Evolutionary conservation across 2,329 filamentous ascomycete genomes (phyloP), one percentile per base, ranked within the genome.

Genomic region (Sarocladiaceae sp.): DNA sequence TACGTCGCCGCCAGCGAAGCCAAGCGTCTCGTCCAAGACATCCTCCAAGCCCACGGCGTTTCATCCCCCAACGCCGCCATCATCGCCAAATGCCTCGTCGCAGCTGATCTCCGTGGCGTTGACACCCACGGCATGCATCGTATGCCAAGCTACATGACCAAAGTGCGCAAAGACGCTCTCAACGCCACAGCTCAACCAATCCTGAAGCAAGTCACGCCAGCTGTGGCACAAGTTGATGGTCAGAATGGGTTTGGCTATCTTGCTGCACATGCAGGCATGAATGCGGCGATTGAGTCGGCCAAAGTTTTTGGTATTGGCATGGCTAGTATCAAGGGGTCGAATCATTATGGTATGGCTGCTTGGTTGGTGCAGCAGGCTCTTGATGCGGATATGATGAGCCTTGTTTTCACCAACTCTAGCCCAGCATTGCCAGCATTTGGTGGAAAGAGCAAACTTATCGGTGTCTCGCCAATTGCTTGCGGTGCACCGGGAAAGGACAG

Each of bases 321-420:
- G 79, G 86, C 86, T 0, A 82, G 79, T 53, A 75, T 93, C 61
- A 87, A 84, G 66, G 85, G 87, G 67, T 88, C 84, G 36, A 93
- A 93, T 60, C 88, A 93, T 66, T 92, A 88, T 60, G 89, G 89
- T 51, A 94, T 94, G 88, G 79, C 79, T 3, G 88, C 89, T 0
- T 93, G 88, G 86, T 64, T 91, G 0, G 87, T 91, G 11, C 85
- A 89, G 64, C 84, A 90, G 66, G 89, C 88, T 0, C 67, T 92
- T 13, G 86, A 93, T 53, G 83, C 79, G 1, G 75, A 77, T 33
- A 83, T 88, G 79, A 84, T 88, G 79, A 82, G 77, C 52, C 72
- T 87, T 15, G 84, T 87, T 2, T 88, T 88, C 56, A 88, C 84
- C 18, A 88, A 88, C 61, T 86, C 82, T 1, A 87, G 82, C 25